Conservation (phyloP, 139 green algal species). For the Coccomyxa sp. region DNA sequence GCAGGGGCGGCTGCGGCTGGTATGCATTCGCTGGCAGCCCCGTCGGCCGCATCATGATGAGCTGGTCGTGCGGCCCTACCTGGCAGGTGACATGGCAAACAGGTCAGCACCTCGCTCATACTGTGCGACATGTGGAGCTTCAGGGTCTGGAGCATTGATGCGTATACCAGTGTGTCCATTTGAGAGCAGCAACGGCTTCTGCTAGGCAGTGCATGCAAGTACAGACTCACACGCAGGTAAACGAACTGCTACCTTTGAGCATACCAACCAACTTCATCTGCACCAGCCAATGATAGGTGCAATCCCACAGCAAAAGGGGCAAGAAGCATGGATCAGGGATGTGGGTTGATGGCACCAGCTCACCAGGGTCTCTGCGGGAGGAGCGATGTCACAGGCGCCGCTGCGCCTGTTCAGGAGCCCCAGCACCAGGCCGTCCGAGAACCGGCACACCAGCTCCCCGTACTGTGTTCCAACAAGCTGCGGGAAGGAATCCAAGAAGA, state of each 20-base stretch:
- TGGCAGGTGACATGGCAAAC: too few relatives aligned
- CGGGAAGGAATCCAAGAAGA: not conserved
- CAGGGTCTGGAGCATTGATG: too few relatives aligned
- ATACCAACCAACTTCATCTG: not conserved
- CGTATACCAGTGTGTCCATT: too few relatives aligned
- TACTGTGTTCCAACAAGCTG: constrained; percentile 26
- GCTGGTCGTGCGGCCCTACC: constrained; percentile 8
- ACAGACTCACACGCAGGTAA: too few relatives aligned
- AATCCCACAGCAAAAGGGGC: not conserved
- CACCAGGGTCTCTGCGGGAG: not conserved
- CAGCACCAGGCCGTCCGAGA: constrained; percentile 30
- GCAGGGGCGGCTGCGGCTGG: not conserved
- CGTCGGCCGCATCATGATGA: constrained; percentile 36
- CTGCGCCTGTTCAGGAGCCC: constrained; percentile 3
- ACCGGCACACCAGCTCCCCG: constrained; percentile 15
- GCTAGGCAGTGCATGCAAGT: too few relatives aligned
- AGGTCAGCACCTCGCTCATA: too few relatives aligned
- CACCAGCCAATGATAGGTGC: not conserved
- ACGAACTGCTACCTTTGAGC: not conserved
- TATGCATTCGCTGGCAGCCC: not conserved
- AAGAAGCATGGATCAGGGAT: not conserved
- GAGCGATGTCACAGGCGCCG: not conserved
- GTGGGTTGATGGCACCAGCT: too few relatives aligned
- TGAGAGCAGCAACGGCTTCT: too few relatives aligned
- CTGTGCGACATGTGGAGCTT: too few relatives aligned